phyloP scores from a whole-genome alignment of 2,329 filamentous ascomycete genomes.

The Arthrobotrys entomopaga region DNA sequence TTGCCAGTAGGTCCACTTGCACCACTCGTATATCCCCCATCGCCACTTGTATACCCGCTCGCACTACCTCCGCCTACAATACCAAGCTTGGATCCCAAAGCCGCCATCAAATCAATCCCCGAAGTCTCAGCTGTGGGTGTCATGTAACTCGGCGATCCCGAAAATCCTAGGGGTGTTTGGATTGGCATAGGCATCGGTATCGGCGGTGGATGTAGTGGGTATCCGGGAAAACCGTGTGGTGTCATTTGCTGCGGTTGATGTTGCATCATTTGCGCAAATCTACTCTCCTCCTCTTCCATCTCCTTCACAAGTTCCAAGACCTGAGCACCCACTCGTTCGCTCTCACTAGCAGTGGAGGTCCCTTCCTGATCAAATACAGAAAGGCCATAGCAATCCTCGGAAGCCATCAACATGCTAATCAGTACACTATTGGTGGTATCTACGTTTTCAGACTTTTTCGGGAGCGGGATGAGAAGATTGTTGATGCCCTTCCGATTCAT shows the following conservation, averaged over 20 bases:
- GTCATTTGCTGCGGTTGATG: conserved; percentile 16
- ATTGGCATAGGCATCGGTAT: conserved; percentile 13
- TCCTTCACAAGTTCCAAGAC: conserved; percentile 45
- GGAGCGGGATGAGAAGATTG: conserved; percentile 50
- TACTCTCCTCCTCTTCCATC: conserved; percentile 35
- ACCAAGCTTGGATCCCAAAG: conserved; percentile 46
- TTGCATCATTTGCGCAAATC: conserved; percentile 23
- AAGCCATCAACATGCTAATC: conserved; percentile 51
- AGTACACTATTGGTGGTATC: conserved; percentile 50
- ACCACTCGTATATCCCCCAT: conserved; percentile 40
- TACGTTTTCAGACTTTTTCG: conserved; percentile 41
- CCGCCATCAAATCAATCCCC: conserved; percentile 50
- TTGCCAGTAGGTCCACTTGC: conserved; percentile 24
- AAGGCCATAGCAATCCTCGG: conserved; percentile 48
- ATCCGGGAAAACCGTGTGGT: neutral
- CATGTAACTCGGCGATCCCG: conserved; percentile 27
- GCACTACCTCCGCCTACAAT: conserved; percentile 25
- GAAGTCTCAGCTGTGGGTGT: conserved; percentile 32
- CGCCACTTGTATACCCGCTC: conserved; percentile 45
- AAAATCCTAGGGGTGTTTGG: conserved; percentile 9
- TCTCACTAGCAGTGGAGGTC: conserved; percentile 43
- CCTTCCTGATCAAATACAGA: conserved; percentile 48
- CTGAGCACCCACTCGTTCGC: conserved; percentile 25
- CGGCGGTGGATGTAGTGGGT: conserved; percentile 5
- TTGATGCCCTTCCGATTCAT: conserved; percentile 46